Evolutionary conservation across 2,329 filamentous ascomycete species (phyloP), one percentile per base, ranked within the genome.

Genomic region (Xylariales sp.): DNA sequence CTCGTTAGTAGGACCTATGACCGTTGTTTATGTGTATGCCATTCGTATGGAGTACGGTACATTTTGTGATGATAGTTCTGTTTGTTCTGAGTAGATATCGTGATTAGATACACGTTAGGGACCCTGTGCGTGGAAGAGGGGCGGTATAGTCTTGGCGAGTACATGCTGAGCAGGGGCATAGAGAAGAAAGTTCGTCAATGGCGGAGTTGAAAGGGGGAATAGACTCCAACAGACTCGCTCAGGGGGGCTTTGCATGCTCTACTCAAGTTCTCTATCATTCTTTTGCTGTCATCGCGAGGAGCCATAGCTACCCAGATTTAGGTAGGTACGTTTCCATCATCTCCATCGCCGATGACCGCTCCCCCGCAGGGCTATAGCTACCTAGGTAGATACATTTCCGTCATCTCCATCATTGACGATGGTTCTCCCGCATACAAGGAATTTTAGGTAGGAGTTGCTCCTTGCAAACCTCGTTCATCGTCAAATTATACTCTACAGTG

Each of bases 401-500:
- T 45, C 3, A 53, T 46, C 6, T n/a, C 8, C 10, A 23, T 14
- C 28, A n/a, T 6, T n/a, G 23, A 48, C 30, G 12, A 28, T 3
- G 12, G 9, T 36, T 23, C 18, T 12, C 23, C 23, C 18, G 4
- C 16, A 54, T 30, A 28, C 46, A 48, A 5, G 5, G 14, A 10
- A 7, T 34, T 34, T 10, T 23, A 9, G 34, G 23, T 14, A 9
- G 10, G 30, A 16, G 30, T 18, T 53, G 30, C 5, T 58, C 36
- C 9, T 32, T 3, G 41, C 12, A 9, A 32, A 23, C 36, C 45
- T 48, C 30, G 10, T 41, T 39, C 45, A 46, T 39, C 18, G 10
- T 16, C 46, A 32, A n/a, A n/a, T 53, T 45, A 53, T 60, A 41
- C 46, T 66, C 52, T 62, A 62, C 36, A 62, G 3, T 23, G 49